These are phyloP conservation scores for Chrysoporthe puriensis DNA, from an alignment of 2,329 filamentous ascomycete species.

Conservation along the genomic window DNA sequence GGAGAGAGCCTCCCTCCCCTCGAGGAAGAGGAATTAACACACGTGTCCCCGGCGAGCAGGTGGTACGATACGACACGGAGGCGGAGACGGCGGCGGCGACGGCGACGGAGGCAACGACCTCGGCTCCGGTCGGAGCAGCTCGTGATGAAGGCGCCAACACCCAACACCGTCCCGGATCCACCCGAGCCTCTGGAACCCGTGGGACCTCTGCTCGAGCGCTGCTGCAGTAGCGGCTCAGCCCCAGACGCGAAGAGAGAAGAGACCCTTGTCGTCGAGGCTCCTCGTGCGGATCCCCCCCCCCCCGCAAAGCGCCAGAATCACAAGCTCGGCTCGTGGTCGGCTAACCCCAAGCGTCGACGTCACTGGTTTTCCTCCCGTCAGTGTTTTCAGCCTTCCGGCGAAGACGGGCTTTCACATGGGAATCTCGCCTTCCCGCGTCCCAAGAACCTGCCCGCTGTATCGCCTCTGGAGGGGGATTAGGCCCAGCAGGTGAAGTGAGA, in stretches of 20 bases:
- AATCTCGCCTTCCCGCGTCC: neutral
- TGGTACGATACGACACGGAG: neutral
- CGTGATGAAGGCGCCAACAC: neutral
- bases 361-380: slow-evolving; percentile 6
- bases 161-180: neutral
- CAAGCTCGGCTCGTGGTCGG: slow-evolving; percentile 29
- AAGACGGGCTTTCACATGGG: slow-evolving; percentile 22
- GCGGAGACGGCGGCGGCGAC: neutral
- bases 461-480: neutral
- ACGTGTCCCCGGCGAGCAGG: neutral
- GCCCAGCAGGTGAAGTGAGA: neutral
- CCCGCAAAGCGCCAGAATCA: slow-evolving; percentile 25
- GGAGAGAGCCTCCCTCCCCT: no score
- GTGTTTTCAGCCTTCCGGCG: slow-evolving; percentile 5
- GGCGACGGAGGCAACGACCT: neutral
- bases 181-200: neutral
- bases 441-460: neutral
- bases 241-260: no score
- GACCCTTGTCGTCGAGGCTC: neutral
- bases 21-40: no score
- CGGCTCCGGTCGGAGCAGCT: slow-evolving; percentile 11
- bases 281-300: neutral
- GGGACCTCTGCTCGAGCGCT: no score
- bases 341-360: slow-evolving; percentile 29
- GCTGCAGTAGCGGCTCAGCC: neutral